Evolutionary conservation across 2,329 filamentous ascomycete species (phyloP).

Genomic region (Aureobasidium subglaciale): DNA sequence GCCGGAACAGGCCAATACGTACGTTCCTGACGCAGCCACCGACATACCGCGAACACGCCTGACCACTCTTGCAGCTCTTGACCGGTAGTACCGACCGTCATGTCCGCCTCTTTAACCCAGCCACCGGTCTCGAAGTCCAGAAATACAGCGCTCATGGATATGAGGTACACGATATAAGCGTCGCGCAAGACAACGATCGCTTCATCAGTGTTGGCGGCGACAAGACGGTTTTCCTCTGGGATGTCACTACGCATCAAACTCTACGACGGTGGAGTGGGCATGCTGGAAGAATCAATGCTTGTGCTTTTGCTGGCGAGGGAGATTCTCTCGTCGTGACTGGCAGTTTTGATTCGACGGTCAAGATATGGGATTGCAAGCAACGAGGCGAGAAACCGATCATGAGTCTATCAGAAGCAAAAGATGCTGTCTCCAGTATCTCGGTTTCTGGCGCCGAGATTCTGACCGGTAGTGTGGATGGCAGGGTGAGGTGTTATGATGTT

Average conservation of each 20-base stretch:
- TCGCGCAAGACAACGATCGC: constrained; percentile 67
- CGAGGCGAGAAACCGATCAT: constrained; percentile 58
- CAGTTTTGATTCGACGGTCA: constrained; percentile 68
- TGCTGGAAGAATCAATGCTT: constrained; percentile 66
- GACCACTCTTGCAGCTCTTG: constrained; percentile 45
- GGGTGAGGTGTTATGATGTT: constrained; percentile 75
- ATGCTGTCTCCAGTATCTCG: constrained; percentile 50
- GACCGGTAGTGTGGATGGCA: constrained; percentile 75
- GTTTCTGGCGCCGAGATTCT: constrained; percentile 50
- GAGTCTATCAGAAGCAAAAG: constrained; percentile 64
- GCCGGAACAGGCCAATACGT: constrained; percentile 42
- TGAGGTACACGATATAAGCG: constrained; percentile 74
- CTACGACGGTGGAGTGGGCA: constrained; percentile 63
- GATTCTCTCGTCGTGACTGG: constrained; percentile 67
- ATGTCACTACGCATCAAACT: constrained; percentile 75
- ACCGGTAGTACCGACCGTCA: constrained; percentile 79
- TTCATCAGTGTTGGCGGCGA: constrained; percentile 89
- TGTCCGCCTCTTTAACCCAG: constrained; percentile 79
- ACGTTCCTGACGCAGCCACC: constrained; percentile 13
- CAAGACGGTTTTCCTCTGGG: constrained; percentile 87
- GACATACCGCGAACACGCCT: neutral
- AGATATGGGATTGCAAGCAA: constrained; percentile 64
- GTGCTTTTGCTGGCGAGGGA: constrained; percentile 68
- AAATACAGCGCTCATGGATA: constrained; percentile 87
- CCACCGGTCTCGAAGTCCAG: constrained; percentile 59